These are phyloP conservation scores for Sphagnum tenellum DNA, from an alignment of 225 moss, liverwort and hornwort species.

Conservation along the genomic window DNA sequence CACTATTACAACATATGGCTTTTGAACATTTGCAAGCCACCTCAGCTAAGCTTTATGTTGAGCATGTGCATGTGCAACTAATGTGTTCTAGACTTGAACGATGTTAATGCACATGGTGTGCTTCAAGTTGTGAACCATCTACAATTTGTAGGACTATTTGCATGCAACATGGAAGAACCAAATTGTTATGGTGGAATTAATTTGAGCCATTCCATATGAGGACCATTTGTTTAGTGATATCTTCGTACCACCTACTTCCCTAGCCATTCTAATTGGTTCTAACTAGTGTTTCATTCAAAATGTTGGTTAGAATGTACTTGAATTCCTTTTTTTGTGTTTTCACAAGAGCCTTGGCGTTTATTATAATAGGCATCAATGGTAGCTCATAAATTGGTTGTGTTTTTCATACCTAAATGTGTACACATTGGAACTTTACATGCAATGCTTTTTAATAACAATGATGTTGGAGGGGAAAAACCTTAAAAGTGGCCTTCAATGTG, in stretches of 20 bases:
- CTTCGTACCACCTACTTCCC: no score
- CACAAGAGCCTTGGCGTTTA: no score
- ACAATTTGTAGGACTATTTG: no score
- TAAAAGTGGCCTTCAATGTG: conserved; percentile 58
- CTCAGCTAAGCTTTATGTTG: conserved; percentile 37
- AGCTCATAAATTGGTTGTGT: conserved; percentile 68
- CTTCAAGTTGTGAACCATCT: conserved; percentile 22
- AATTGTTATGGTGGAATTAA: no score
- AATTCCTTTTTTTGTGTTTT: no score
- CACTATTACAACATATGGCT: conserved; percentile 48
- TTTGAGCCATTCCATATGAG: no score
- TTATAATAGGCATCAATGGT: conserved; percentile 68
- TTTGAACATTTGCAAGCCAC: conserved; percentile 49
- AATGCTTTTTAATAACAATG: conserved; percentile 67
- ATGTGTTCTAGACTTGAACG: conserved; percentile 38
- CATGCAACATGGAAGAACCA: no score
- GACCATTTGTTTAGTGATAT: no score
- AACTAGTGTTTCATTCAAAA: no score
- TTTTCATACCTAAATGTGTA: conserved; percentile 81
- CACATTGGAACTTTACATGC: conserved; percentile 87
- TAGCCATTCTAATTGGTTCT: no score
- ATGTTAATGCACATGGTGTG: conserved; percentile 30
- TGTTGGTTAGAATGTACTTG: no score
- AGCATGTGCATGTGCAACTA: conserved; percentile 44
- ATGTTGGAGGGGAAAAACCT: conserved; percentile 72